phyloP scores from a whole-genome alignment of 108 stramenopile species.

The Schizochytrium sp. region DNA sequence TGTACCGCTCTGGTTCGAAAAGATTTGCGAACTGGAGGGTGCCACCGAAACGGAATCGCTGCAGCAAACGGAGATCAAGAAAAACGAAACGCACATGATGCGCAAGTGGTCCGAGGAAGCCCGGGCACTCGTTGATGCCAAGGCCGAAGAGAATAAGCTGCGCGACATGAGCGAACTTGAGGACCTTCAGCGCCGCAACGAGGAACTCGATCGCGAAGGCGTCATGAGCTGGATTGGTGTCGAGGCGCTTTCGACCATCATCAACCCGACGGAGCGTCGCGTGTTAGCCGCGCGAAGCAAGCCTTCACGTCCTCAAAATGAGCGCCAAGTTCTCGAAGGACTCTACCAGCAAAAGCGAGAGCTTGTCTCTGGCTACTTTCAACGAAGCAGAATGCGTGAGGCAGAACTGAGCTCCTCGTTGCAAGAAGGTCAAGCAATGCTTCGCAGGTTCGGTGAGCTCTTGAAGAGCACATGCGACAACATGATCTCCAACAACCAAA shows the following conservation, averaged over 20 bases:
- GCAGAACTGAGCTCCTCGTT: not conserved
- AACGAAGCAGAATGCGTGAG: not conserved
- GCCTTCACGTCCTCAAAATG: not conserved
- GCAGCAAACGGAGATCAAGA: not conserved
- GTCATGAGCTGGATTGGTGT: not conserved
- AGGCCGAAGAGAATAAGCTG: not conserved
- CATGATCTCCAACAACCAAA: constrained; percentile 4
- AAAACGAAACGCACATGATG: not conserved
- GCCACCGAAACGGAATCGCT: not conserved
- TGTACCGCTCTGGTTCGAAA: constrained; percentile 1
- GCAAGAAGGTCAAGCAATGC: not conserved
- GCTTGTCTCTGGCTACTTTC: not conserved
- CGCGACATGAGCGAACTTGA: not conserved
- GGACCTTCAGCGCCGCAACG: not conserved
- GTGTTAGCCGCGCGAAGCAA: not conserved
- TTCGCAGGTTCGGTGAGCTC: not conserved
- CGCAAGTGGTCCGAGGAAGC: constrained; percentile 12
- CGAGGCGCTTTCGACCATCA: not conserved
- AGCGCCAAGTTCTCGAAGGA: not conserved
- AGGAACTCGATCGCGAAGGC: not conserved
- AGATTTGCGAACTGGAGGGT: constrained; percentile 4
- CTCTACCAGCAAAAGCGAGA: not conserved
- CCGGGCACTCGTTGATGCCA: not conserved
- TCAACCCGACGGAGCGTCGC: not conserved
- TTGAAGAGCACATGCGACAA: not conserved